A percentile compares a stretch with the other conserved stretches of the same genome.
These are phyloP conservation scores for Gyrodon lividus DNA, from an alignment of 768 basidiomycete genomes.

Conservation along the genomic window DNA sequence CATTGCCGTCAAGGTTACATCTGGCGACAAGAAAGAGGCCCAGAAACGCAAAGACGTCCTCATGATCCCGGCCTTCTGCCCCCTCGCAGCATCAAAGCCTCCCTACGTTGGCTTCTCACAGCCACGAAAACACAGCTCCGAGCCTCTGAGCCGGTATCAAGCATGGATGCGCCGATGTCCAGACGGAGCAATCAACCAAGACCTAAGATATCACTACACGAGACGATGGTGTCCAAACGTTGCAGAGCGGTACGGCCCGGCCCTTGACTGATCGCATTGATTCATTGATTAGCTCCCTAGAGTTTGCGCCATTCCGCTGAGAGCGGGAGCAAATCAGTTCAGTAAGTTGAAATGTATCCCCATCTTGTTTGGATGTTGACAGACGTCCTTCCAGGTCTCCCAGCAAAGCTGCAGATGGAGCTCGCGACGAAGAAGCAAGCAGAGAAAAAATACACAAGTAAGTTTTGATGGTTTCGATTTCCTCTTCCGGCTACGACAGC, in stretches of 20 bases:
- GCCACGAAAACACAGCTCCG: constrained; percentile 40
- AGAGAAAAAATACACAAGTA: constrained; percentile 29
- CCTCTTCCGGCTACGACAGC: constrained; percentile 2
- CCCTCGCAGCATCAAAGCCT: constrained; percentile 24
- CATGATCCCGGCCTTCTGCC: constrained; percentile 48
- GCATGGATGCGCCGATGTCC: constrained; percentile 33
- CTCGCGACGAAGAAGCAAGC: constrained; percentile 29
- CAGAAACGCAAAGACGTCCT: constrained; percentile 33
- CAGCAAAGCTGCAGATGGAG: constrained; percentile 38
- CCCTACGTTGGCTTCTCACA: constrained; percentile 46
- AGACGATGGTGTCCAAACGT: constrained; percentile 36
- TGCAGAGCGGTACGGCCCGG: constrained; percentile 50
- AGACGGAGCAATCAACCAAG: constrained; percentile 18
- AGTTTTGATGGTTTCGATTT: constrained; percentile 8
- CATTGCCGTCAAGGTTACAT: constrained; percentile 32
- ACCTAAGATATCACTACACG: constrained; percentile 60
- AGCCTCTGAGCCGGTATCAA: constrained; percentile 47
- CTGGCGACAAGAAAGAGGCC: constrained; percentile 33
- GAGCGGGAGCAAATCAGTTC: constrained; percentile 48
- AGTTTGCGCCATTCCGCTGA: constrained; percentile 54
- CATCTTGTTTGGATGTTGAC: not conserved
- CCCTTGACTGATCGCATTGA: not conserved
- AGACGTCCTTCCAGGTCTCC: constrained; percentile 38
- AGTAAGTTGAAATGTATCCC: constrained; percentile 34
- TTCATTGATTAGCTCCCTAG: constrained; percentile 28